Base-by-base conservation (phyloP, 1,284 basidiomycete genomes). In the Apiotrichum brassicae region DNA sequence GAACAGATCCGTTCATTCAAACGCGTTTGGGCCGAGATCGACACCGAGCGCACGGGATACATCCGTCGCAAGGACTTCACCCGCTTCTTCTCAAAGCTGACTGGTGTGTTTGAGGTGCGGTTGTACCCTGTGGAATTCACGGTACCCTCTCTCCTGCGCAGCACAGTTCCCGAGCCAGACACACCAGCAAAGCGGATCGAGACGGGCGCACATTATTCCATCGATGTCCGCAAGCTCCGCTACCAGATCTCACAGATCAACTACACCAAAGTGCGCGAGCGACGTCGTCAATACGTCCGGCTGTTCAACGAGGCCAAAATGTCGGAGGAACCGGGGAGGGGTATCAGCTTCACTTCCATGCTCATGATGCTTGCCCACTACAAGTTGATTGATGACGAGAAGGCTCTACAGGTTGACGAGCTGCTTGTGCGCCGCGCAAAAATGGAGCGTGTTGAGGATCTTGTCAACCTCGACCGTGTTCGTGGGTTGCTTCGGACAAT, bases 1-100 rank as follows among this genome's bases (percentile, higher is more conserved):
- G 86, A 90, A 60, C 85, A 94, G 65, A 91, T 94, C 81, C 83
- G 91, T 40, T 48, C 83, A 1, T 97, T 92, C 81, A 98, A 98
- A 76, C 87, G 90, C 65, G 80, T 87, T 2, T 98, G 94, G 94
- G 84, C 86, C 0, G 80, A 85, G 59, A 87, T 85, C 63, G 86
- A 93, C 32, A 82, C 85, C 47, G 76, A 82, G 3, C 81, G 86
- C 48, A 89, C 84, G 0, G 88, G 90, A 0, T 85, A 86, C 65
- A 77, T 98, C 43, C 81, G 82, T 63, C 82, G 81, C 2, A 75
- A 77, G 35, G 79, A 82, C 45, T 83, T 95, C 54, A 82, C 85
- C 6, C 78, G 79, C 1, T 97, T 97, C 77, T 86, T 97, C 51
- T 77, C 79, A 2, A 58, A 54, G 30, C 56, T 72, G 18, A 59